Percentiles rank a stretch among this genome's conserved stretches.
These are phyloP conservation scores for Geranium brycei DNA, from an alignment of 345 rosid genomes.

Conservation along the genomic window DNA sequence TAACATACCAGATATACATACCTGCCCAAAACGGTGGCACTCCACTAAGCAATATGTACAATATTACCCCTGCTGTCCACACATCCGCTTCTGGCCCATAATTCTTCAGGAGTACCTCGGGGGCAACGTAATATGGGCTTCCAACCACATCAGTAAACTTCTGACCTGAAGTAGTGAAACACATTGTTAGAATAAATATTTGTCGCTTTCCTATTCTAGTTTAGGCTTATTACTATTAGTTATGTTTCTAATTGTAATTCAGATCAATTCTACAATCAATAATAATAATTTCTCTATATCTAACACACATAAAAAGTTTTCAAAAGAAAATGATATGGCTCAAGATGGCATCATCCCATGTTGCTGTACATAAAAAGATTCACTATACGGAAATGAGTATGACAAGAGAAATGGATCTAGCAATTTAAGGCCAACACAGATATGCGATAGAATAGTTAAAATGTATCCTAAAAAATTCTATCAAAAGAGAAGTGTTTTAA, in stretches of 20 bases:
- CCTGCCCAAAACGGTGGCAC: constrained; percentile 99
- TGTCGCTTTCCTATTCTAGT: too few species aligned
- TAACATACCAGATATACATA: constrained; percentile 11
- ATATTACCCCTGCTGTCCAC: constrained; percentile 96
- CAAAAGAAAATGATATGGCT: neutral
- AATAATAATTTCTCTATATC: too few species aligned
- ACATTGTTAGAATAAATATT: too few species aligned
- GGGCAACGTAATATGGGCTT: constrained; percentile 95
- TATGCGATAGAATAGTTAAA: neutral
- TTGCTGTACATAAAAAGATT: too few species aligned
- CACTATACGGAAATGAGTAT: too few species aligned
- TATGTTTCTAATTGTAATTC: too few species aligned
- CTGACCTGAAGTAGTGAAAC: constrained; percentile 43
- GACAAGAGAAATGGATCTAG: neutral
- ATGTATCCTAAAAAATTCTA: too few species aligned
- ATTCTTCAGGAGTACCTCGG: constrained; percentile 85
- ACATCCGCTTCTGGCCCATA: constrained; percentile 97
- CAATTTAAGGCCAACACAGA: neutral
- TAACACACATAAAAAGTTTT: constrained; percentile 4
- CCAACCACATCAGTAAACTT: constrained; percentile 91
- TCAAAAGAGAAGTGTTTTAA: too few species aligned
- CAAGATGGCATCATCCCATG: neutral
- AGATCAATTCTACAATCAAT: too few species aligned
- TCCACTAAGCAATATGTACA: constrained; percentile 90
- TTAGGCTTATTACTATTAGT: too few species aligned